Evolutionary conservation across 1,284 basidiomycete genomes (phyloP).

Genomic region (Naganishia albida): DNA sequence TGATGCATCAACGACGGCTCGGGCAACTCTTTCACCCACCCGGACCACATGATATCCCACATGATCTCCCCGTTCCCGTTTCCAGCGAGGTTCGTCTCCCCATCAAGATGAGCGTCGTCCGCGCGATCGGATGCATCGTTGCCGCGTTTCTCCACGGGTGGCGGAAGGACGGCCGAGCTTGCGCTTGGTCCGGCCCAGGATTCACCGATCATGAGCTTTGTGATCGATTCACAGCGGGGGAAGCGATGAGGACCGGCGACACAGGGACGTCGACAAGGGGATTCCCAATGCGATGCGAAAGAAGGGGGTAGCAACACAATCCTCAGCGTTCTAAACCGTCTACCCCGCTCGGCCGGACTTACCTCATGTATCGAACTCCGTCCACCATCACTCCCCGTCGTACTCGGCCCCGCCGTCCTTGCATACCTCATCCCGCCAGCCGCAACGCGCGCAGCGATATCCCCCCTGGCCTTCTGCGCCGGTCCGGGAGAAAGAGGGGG

Average conservation of each 20-base stretch:
- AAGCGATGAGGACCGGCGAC: no score
- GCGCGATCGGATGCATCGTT: neutral
- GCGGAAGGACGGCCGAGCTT: neutral
- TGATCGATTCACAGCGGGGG: no score
- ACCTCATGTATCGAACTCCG: conserved; percentile 20
- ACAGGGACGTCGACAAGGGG: no score
- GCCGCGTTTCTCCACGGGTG: neutral
- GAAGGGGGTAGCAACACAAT: no score
- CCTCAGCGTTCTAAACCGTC: no score
- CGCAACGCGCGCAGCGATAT: neutral
- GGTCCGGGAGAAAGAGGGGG: neutral
- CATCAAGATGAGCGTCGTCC: neutral
- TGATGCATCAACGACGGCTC: conserved; percentile 50
- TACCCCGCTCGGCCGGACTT: no score
- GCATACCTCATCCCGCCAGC: neutral
- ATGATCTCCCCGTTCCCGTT: conserved; percentile 25
- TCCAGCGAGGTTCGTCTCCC: neutral
- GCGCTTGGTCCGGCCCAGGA: conserved; percentile 1
- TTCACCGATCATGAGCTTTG: conserved; percentile 21
- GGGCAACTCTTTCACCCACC: conserved; percentile 48
- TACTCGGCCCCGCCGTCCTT: neutral
- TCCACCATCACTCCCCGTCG: conserved; percentile 13
- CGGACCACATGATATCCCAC: conserved; percentile 48
- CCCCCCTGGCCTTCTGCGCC: neutral
- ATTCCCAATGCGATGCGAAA: no score